Percentiles rank a stretch among this genome's conserved stretches.
Conservation (phyloP, 441 rosid species). For the Kokia cookei region DNA sequence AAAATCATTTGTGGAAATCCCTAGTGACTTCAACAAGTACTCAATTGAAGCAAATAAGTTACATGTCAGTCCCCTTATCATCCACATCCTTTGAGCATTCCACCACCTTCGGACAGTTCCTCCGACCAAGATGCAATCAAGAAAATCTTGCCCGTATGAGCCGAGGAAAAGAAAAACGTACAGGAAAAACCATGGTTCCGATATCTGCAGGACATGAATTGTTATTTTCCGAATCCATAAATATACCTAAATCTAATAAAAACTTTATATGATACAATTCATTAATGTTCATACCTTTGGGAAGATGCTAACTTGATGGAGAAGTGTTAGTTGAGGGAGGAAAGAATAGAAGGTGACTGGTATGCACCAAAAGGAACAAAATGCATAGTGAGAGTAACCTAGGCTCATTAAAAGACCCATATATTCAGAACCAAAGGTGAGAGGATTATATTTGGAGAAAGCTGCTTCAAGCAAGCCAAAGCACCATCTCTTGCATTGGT, state of each 20-base stretch:
- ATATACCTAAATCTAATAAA: background rate
- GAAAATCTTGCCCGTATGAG: conserved; percentile 40
- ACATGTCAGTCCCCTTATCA: conserved; percentile 32
- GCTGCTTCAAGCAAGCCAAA: conserved; percentile 46
- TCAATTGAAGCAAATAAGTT: conserved; percentile 24
- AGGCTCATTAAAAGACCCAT: conserved; percentile 39
- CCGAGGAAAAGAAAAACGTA: conserved; percentile 54
- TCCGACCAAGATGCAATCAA: conserved; percentile 33
- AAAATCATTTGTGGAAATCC: conserved; percentile 34
- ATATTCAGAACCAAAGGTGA: conserved; percentile 28
- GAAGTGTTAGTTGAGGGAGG: conserved; percentile 53
- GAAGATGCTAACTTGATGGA: conserved; percentile 34
- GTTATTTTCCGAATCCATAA: background rate
- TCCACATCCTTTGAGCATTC: conserved; percentile 72
- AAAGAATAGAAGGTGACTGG: conserved; percentile 46
- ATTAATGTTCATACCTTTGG: conserved; percentile 36
- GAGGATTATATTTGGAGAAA: conserved; percentile 33
- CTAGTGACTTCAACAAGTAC: conserved; percentile 24
- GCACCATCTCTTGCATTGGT: conserved; percentile 59
- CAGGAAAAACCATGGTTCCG: conserved; percentile 46
- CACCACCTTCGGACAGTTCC: conserved; percentile 53
- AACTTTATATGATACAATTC: background rate
- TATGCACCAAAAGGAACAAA: conserved; percentile 42
- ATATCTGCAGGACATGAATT: conserved; percentile 24
- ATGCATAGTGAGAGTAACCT: conserved; percentile 31